phyloP scores from a whole-genome alignment of 2,329 filamentous ascomycete species.

The Fusarium papillatum region DNA sequence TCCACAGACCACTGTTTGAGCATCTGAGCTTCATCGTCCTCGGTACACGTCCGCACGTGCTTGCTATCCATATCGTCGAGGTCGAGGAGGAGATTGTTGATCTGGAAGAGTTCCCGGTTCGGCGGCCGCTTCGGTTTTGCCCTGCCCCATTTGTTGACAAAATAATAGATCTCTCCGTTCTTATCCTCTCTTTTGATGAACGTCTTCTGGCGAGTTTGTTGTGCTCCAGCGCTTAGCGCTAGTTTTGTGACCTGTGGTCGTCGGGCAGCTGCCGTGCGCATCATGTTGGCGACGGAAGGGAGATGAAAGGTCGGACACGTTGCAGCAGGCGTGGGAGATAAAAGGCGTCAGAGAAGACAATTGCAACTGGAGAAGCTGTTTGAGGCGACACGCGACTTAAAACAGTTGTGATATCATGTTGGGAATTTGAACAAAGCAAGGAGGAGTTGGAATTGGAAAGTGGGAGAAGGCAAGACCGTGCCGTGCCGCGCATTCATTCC shows the following conservation, averaged over 20 bases:
- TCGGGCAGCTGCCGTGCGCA: conserved; percentile 17
- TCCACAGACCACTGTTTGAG: conserved; percentile 46
- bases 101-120: conserved; percentile 51
- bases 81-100: conserved; percentile 61
- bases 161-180: conserved; percentile 45
- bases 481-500: conserved; percentile 23
- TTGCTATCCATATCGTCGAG: conserved; percentile 63
- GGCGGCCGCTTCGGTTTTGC: conserved; percentile 19
- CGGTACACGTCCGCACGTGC: conserved; percentile 57
- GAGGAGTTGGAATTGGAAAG: conserved; percentile 1
- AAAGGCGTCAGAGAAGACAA: neutral
- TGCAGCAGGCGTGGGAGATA: neutral
- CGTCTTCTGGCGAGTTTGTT: conserved; percentile 33
- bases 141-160: conserved; percentile 32
- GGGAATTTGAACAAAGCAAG: neutral
- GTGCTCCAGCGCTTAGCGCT: neutral
- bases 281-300: conserved; percentile 30
- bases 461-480: conserved; percentile 3
- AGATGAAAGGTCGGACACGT: neutral
- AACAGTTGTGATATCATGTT: neutral
- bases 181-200: conserved; percentile 42
- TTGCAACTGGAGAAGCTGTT: neutral
- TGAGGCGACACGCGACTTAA: neutral
- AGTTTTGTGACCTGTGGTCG: conserved; percentile 8
- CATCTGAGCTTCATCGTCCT: conserved; percentile 51